A percentile compares a stretch with the other conserved stretches of the same genome.
phyloP scores from a whole-genome alignment of 108 stramenopile genomes.

The Nitzschia inconspicua region DNA sequence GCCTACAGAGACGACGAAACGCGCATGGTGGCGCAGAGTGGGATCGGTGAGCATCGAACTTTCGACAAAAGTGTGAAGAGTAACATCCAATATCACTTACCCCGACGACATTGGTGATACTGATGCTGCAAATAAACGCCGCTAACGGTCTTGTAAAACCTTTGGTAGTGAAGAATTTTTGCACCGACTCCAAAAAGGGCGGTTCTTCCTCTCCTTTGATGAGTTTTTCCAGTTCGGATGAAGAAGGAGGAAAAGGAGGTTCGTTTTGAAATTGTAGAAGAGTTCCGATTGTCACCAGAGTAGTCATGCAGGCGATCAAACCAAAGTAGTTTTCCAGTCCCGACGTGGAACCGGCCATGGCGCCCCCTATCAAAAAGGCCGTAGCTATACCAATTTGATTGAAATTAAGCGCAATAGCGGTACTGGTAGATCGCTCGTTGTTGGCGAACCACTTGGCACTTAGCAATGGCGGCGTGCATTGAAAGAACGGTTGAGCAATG shows the following conservation, averaged over 20 bases:
- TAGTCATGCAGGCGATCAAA: conserved; percentile 40
- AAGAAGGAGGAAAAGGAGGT: conserved; percentile 54
- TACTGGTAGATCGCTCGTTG: conserved; percentile 58
- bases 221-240: conserved; percentile 59
- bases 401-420: conserved; percentile 69
- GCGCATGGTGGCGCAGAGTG: background rate
- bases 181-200: conserved; percentile 73
- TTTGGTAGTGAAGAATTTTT: conserved; percentile 60
- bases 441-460: conserved; percentile 64
- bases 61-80: background rate
- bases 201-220: conserved; percentile 65
- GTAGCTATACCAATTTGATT: conserved; percentile 83
- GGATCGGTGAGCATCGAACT: background rate
- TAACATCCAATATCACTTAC: conserved; percentile 3
- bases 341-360: conserved; percentile 34
- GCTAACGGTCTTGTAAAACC: conserved; percentile 69
- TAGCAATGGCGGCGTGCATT: conserved; percentile 70
- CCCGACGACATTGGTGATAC: conserved; percentile 84
- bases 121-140: conserved; percentile 78
- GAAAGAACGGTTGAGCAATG: conserved; percentile 74
- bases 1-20: conserved; percentile 20
- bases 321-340: conserved; percentile 57
- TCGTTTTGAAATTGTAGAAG: conserved; percentile 54
- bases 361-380: conserved; percentile 69
- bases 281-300: conserved; percentile 43